Percentiles rank a stretch among this genome's conserved stretches.
Conservation (phyloP, 371 early-diverging fungal species). For the Mortierella polycephala region DNA sequence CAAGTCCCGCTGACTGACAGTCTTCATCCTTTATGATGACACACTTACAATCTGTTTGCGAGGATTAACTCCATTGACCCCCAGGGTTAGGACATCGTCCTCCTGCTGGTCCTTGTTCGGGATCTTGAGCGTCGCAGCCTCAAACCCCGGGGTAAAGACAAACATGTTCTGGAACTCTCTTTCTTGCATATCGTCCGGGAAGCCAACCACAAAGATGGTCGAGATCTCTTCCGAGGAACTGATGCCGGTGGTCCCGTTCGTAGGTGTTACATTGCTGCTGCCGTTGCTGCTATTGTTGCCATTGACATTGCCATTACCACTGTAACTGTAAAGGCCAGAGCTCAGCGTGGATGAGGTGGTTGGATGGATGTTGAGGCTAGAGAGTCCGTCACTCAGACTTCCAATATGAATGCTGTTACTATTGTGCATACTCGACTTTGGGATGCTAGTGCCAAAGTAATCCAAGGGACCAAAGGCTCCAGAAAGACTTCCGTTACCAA, state of each 20-base stretch:
- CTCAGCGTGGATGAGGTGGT: slow-evolving; percentile 34
- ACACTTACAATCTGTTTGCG: slow-evolving; percentile 89
- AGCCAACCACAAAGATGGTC: slow-evolving; percentile 97
- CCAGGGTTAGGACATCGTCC: slow-evolving; percentile 58
- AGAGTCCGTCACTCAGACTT: slow-evolving; percentile 33
- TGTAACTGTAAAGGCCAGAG: slow-evolving; percentile 41
- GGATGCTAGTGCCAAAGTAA: slow-evolving; percentile 41
- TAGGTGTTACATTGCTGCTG: slow-evolving; percentile 4
- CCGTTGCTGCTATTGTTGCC: slow-evolving; percentile 7
- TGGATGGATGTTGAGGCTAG: slow-evolving; percentile 29
- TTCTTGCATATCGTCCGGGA: slow-evolving; percentile 97
- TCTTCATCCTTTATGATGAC: slow-evolving; percentile 1
- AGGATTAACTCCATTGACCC: slow-evolving; percentile 59
- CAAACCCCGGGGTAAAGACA: slow-evolving; percentile 93
- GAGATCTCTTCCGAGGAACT: slow-evolving; percentile 72
- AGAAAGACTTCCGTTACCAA: slow-evolving; percentile 14
- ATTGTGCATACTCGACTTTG: slow-evolving; percentile 23
- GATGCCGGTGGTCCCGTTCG: slow-evolving; percentile 5
- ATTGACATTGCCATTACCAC: slow-evolving; percentile 3
- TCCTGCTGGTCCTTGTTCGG: slow-evolving; percentile 74
- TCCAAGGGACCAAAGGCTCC: slow-evolving; percentile 29
- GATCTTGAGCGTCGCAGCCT: slow-evolving; percentile 92
- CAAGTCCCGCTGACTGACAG: slow-evolving; percentile 1
- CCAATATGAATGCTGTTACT: slow-evolving; percentile 46
- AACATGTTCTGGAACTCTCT: slow-evolving; percentile 98